Base-by-base conservation (phyloP, 495 filamentous ascomycete species). In the Penicillium lagena region DNA sequence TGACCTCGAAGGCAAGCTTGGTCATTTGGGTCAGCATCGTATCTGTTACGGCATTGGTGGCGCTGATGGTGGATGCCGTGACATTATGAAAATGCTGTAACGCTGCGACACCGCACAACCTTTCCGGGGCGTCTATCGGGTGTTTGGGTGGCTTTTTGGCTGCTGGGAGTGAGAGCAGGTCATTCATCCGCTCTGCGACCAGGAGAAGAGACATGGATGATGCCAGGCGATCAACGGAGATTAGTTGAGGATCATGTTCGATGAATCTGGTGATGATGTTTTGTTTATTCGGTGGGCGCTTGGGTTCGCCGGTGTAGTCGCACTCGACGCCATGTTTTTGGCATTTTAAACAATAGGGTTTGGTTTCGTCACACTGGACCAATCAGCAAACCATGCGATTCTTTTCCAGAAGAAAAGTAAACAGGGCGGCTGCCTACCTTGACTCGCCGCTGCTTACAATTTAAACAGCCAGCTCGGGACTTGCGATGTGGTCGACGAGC, bases 371-470 rank as follows among this genome's bases (percentile, higher is more conserved):
- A 37, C 73, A 76, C 73, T 77, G 38, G 11, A 13, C 1, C 13
- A 3, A 6, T n/a, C 31, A 33, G 5, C 11, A 7, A 32, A 32
- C 11, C 30, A 7, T 7, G 30, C 11, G 30, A 32, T 32, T 32
- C 11, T n/a, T n/a, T n/a, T n/a, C n/a, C n/a, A n/a, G n/a, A n/a
- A n/a, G n/a, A n/a, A n/a, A n/a, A n/a, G n/a, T n/a, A n/a, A n/a
- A n/a, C n/a, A n/a, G n/a, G n/a, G n/a, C n/a, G n/a, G n/a, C n/a
- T 17, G 15, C 15, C 15, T 64, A 75, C 72, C 62, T 77, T 77
- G 38, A 77, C 58, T 46, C 64, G 58, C 31, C 71, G 56, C 27
- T 68, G 60, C 50, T 76, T 77, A 51, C 72, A 77, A 45, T 68
- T 70, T 33, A 54, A 50, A 46, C 72, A 76, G 12, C 73, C 71